Evolutionary conservation across 208 protist species (phyloP).

Genomic region (Leishmania arabica): DNA sequence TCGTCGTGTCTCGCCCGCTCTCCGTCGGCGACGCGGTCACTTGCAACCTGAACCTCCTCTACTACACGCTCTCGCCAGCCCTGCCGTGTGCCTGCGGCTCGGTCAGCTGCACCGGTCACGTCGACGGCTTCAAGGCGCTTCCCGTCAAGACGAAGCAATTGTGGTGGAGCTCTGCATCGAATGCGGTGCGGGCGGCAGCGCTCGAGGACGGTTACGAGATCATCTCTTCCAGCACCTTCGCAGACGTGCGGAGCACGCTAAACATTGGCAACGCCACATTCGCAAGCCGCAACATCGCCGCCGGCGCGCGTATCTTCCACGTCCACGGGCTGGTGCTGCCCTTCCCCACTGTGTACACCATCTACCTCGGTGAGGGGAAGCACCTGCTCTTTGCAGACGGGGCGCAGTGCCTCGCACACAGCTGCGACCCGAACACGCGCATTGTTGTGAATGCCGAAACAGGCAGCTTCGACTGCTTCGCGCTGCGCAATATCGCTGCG

Average conservation of each 20-base stretch:
- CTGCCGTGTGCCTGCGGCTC: slow-evolving; percentile 60
- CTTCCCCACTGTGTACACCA: slow-evolving; percentile 85
- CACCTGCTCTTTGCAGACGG: slow-evolving; percentile 79
- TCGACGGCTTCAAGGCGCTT: slow-evolving; percentile 58
- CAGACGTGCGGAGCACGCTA: slow-evolving; percentile 38
- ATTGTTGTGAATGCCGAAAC: slow-evolving; percentile 69
- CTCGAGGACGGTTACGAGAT: slow-evolving; percentile 41
- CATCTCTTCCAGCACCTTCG: slow-evolving; percentile 39
- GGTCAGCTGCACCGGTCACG: slow-evolving; percentile 31
- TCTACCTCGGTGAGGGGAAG: slow-evolving; percentile 77
- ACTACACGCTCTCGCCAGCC: slow-evolving; percentile 41
- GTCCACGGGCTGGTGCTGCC: slow-evolving; percentile 74
- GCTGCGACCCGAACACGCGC: slow-evolving; percentile 79
- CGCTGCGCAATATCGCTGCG: slow-evolving; percentile 55
- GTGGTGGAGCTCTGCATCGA: slow-evolving; percentile 46
- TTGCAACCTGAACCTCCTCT: slow-evolving; percentile 66
- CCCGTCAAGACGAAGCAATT: slow-evolving; percentile 32
- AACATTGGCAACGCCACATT: slow-evolving; percentile 68
- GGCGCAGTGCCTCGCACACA: slow-evolving; percentile 83
- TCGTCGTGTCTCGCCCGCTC: slow-evolving; percentile 56
- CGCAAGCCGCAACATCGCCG: slow-evolving; percentile 50
- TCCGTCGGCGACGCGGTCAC: slow-evolving; percentile 64
- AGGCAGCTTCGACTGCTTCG: slow-evolving; percentile 67
- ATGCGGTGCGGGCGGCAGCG: slow-evolving; percentile 49
- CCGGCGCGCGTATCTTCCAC: slow-evolving; percentile 67